phyloP scores from a whole-genome alignment of 345 rosid genomes.

The Excoecaria agallocha region DNA sequence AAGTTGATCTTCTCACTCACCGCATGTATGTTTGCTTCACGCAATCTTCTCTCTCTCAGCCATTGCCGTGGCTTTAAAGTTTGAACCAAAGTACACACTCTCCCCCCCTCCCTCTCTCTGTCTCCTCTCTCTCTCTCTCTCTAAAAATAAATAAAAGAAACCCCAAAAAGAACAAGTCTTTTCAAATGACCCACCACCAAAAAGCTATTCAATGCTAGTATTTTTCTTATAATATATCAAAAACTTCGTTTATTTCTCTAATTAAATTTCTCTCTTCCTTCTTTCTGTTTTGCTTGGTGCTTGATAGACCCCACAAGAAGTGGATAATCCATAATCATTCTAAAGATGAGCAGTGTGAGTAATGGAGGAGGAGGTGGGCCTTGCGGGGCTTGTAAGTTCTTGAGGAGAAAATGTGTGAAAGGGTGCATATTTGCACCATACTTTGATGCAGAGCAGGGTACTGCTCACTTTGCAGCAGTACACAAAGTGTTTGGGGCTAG shows the following conservation, averaged over 20 bases:
- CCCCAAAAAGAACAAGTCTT: background rate
- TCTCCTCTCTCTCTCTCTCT: background rate
- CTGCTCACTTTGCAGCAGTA: slow-evolving; percentile 77
- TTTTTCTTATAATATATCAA: too few species aligned
- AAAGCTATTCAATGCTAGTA: background rate
- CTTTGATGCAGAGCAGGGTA: slow-evolving; percentile 82
- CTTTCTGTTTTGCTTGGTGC: too few species aligned
- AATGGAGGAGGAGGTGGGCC: slow-evolving; percentile 51
- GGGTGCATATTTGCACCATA: slow-evolving; percentile 89
- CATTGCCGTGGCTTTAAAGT: slow-evolving; percentile 43
- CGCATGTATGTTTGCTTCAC: slow-evolving; percentile 52
- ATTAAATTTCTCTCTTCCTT: slow-evolving; percentile 1
- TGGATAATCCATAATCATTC: background rate
- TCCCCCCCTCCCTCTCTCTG: background rate
- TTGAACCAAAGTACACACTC: slow-evolving; percentile 8
- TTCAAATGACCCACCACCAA: slow-evolving; percentile 33
- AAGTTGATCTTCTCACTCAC: slow-evolving; percentile 34
- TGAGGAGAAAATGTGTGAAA: slow-evolving; percentile 68
- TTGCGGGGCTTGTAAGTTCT: slow-evolving; percentile 90
- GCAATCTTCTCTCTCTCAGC: slow-evolving; percentile 25
- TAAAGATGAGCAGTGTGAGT: background rate
- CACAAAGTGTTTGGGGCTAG: slow-evolving; percentile 92
- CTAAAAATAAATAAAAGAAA: background rate
- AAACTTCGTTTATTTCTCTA: background rate
- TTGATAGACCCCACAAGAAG: background rate